A percentile compares a stretch with the other conserved stretches of the same genome.
Evolutionary conservation across 2,329 filamentous ascomycete genomes (phyloP).

Genomic region (Botrytis sinoallii): DNA sequence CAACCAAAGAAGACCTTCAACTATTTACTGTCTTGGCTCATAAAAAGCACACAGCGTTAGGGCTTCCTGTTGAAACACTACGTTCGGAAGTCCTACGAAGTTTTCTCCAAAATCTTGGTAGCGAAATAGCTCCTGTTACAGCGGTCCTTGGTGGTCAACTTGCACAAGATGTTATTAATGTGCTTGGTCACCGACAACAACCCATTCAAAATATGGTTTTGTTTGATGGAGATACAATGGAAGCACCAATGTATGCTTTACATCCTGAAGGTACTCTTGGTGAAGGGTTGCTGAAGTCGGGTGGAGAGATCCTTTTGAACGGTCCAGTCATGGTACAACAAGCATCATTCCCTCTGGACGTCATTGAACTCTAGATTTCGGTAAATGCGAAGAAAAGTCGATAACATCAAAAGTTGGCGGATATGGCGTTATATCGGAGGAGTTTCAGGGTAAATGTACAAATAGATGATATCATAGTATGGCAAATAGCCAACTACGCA

Average conservation of each 20-base stretch:
- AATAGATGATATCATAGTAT: conserved; percentile 13
- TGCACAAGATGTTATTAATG: conserved; percentile 96
- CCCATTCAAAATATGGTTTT: conserved; percentile 93
- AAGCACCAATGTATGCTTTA: conserved; percentile 76
- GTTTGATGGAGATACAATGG: conserved; percentile 80
- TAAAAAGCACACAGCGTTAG: conserved; percentile 72
- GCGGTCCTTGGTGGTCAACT: conserved; percentile 88
- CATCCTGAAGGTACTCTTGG: conserved; percentile 65
- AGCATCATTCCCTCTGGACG: conserved; percentile 28
- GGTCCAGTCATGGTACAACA: conserved; percentile 20
- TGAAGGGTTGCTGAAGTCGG: conserved; percentile 39
- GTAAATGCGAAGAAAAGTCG: not conserved
- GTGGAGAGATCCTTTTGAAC: conserved; percentile 16
- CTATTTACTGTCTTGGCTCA: conserved; percentile 75
- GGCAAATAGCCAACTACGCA: not conserved
- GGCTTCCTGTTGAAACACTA: conserved; percentile 65
- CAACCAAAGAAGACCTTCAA: conserved; percentile 62
- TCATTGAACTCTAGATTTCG: conserved; percentile 25
- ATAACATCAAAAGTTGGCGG: not conserved
- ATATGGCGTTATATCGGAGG: conserved; percentile 21
- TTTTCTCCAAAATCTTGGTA: conserved; percentile 83
- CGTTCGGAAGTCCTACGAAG: conserved; percentile 70
- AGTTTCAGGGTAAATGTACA: conserved; percentile 16
- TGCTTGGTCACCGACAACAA: conserved; percentile 85
- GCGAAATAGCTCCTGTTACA: conserved; percentile 81